phyloP scores from a whole-genome alignment of 345 rosid genomes.

The Syzygium aqueum region DNA sequence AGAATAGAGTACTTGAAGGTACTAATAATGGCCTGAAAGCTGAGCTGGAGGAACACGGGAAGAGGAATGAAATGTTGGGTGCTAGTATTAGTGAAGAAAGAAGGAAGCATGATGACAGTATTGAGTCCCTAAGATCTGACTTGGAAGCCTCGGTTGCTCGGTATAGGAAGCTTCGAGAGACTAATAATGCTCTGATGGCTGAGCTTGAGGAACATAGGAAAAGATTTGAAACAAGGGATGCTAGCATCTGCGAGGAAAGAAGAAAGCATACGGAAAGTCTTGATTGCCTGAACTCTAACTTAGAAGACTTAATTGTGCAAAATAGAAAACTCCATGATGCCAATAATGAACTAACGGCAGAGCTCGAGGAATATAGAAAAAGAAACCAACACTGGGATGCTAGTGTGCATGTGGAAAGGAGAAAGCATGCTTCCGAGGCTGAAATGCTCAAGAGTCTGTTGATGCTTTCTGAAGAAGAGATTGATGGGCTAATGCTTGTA shows the following conservation, averaged over 20 bases:
- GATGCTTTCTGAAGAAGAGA: conserved; percentile 40
- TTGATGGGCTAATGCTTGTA: conserved; percentile 37
- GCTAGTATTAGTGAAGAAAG: conserved; percentile 41
- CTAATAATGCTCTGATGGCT: background rate
- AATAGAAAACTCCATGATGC: conserved; percentile 2
- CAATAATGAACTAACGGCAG: background rate
- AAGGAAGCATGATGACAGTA: conserved; percentile 5
- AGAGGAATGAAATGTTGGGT: conserved; percentile 1
- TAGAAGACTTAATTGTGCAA: conserved; percentile 5
- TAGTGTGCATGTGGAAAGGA: conserved; percentile 18
- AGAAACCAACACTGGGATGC: conserved; percentile 2
- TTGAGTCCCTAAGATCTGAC: conserved; percentile 1
- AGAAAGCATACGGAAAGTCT: conserved; percentile 4
- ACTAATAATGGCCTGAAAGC: background rate
- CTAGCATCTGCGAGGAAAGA: conserved; percentile 39
- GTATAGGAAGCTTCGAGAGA: background rate
- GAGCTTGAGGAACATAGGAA: conserved; percentile 7
- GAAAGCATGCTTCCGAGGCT: conserved; percentile 32
- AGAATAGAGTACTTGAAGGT: conserved; percentile 1
- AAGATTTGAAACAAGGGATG: conserved; percentile 1
- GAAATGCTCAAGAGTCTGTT: conserved; percentile 42
- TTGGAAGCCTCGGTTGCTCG: conserved; percentile 6
- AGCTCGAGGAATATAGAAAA: conserved; percentile 4
- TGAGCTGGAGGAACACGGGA: conserved; percentile 8
- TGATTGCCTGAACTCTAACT: background rate